phyloP scores from a whole-genome alignment of 2,329 filamentous ascomycete genomes.

The Paradendryphiella salina region DNA sequence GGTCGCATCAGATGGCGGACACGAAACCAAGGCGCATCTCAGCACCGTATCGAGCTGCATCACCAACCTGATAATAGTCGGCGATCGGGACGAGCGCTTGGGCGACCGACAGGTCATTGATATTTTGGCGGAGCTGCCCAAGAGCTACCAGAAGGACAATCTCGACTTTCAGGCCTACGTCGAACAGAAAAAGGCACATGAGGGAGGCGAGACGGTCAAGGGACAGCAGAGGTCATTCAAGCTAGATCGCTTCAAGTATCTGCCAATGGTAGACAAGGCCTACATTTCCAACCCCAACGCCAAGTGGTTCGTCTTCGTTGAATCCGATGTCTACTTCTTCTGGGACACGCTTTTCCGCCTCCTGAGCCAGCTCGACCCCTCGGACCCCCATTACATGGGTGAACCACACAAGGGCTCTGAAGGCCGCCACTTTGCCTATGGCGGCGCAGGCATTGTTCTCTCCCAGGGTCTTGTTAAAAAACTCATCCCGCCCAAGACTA shows the following conservation, averaged over 20 bases:
- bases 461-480: constrained; percentile 58
- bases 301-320: constrained; percentile 48
- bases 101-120: constrained; percentile 55
- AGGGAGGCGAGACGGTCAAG: constrained; percentile 47
- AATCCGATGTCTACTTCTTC: constrained; percentile 46
- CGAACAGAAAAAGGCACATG: constrained; percentile 47
- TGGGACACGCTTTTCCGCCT: constrained; percentile 51
- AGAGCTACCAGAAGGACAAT: constrained; percentile 49
- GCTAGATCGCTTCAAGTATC: constrained; percentile 63
- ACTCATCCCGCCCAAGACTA: constrained; percentile 41
- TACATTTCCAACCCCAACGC: constrained; percentile 44
- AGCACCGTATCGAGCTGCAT: constrained; percentile 59
- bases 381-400: constrained; percentile 47
- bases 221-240: constrained; percentile 58
- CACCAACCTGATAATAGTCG: constrained; percentile 60
- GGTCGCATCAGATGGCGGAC: constrained; percentile 53
- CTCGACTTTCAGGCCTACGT: constrained; percentile 59
- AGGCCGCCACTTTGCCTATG: constrained; percentile 49
- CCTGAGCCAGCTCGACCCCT: constrained; percentile 45
- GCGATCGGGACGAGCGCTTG: constrained; percentile 61
- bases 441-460: constrained; percentile 52
- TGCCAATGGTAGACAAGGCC: constrained; percentile 60
- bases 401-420: constrained; percentile 41
- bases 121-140: constrained; percentile 54
- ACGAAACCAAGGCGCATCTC: constrained; percentile 54